Evolutionary conservation across 371 early-diverging fungal genomes (phyloP).

Genomic region (Mortierella sp.): DNA sequence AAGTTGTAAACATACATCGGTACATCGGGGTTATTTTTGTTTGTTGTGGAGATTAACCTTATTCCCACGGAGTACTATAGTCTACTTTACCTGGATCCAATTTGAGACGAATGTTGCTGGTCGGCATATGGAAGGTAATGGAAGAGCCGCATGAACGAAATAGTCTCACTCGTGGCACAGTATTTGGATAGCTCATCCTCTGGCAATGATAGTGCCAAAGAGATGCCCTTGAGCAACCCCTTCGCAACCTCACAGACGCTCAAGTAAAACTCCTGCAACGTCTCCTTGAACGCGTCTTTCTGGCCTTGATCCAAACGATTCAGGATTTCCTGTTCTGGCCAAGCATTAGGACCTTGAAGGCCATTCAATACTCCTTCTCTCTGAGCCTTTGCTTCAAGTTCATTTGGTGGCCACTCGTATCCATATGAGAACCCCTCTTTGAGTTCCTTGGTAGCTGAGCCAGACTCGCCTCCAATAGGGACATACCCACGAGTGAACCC

Average conservation of each 20-base stretch:
- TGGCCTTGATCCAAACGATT: slow-evolving; percentile 23
- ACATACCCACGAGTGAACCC: slow-evolving; percentile 67
- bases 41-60: neutral
- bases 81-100: slow-evolving; percentile 38
- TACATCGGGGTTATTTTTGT: neutral
- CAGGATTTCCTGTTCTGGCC: slow-evolving; percentile 52
- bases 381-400: slow-evolving; percentile 11
- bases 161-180: slow-evolving; percentile 60
- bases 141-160: slow-evolving; percentile 66
- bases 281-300: slow-evolving; percentile 32
- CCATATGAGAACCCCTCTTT: slow-evolving; percentile 71
- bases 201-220: slow-evolving; percentile 34
- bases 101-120: slow-evolving; percentile 31
- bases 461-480: slow-evolving; percentile 65
- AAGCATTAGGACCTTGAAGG: slow-evolving; percentile 64
- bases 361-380: slow-evolving; percentile 42
- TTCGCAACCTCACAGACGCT: slow-evolving; percentile 53
- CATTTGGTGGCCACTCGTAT: slow-evolving; percentile 50
- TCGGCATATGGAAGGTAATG: slow-evolving; percentile 61
- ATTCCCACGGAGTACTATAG: slow-evolving; percentile 49
- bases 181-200: slow-evolving; percentile 45
- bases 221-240: slow-evolving; percentile 54
- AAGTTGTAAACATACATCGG: neutral
- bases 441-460: slow-evolving; percentile 62
- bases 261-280: slow-evolving; percentile 55